Conservation (phyloP, 768 basidiomycete genomes). For the Lentinula guzmanii region DNA sequence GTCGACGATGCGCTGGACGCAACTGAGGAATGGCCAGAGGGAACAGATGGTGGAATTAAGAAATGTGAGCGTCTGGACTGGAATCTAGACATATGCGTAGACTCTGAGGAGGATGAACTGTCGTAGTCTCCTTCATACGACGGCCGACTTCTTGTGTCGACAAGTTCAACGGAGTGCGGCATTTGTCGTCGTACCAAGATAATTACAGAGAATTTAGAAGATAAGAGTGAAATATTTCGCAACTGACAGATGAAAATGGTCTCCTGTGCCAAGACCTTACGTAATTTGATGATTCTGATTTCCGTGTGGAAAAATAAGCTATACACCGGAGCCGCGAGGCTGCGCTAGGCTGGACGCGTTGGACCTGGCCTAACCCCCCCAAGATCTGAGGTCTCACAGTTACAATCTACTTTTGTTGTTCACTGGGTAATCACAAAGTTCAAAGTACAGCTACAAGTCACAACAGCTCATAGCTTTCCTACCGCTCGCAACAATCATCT, state of each 20-base stretch:
- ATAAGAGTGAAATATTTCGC: neutral
- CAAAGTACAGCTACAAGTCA: too few relatives aligned
- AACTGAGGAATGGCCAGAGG: constrained; percentile 31
- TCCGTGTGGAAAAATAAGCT: neutral
- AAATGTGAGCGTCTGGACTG: constrained; percentile 21
- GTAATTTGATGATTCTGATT: neutral
- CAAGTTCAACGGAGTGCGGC: constrained; percentile 12
- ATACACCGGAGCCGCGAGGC: too few relatives aligned
- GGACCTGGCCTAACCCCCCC: too few relatives aligned
- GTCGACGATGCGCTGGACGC: constrained; percentile 40
- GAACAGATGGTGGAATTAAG: constrained; percentile 26
- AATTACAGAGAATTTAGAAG: neutral
- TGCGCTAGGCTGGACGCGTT: too few relatives aligned
- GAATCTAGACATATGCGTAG: constrained; percentile 26
- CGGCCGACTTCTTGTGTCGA: constrained; percentile 12
- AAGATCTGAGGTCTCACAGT: too few relatives aligned
- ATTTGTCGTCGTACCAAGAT: neutral
- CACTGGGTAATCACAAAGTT: too few relatives aligned
- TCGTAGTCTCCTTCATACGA: constrained; percentile 32
- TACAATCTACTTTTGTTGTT: too few relatives aligned
- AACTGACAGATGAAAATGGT: neutral
- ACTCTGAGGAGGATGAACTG: constrained; percentile 38
- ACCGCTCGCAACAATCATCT: neutral
- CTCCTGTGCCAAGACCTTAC: neutral
- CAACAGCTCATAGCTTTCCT: neutral